phyloP scores from a whole-genome alignment of 441 rosid genomes.

The Metrosideros polymorpha region DNA sequence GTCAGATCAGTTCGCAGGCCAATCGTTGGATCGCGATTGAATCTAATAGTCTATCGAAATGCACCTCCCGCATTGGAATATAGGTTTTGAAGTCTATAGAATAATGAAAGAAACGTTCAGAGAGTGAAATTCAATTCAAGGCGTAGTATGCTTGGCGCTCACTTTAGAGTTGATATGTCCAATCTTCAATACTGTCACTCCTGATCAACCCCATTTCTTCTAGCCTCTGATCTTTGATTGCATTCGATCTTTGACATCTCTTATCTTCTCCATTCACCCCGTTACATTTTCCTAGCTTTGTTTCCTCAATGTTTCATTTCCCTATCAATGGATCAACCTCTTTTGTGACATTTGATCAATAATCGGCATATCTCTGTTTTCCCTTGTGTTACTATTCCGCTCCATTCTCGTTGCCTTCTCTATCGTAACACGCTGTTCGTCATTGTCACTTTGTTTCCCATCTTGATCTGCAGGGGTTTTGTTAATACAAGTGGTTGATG shows the following conservation, averaged over 20 bases:
- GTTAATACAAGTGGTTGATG: background rate
- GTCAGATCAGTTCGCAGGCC: background rate
- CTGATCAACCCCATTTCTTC: background rate
- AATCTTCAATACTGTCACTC: background rate
- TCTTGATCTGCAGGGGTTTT: background rate
- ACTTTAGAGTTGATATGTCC: background rate
- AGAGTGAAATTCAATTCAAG: background rate
- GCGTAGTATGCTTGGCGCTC: background rate
- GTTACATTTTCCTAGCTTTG: background rate
- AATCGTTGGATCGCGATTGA: background rate
- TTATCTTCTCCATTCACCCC: background rate
- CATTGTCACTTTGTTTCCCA: background rate
- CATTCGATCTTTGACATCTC: background rate
- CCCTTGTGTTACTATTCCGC: too few relatives aligned
- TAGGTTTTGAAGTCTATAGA: background rate
- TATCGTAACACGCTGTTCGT: too few relatives aligned
- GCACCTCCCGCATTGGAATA: background rate
- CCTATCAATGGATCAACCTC: background rate
- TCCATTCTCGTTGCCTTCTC: too few relatives aligned
- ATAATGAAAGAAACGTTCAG: background rate
- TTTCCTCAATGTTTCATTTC: background rate
- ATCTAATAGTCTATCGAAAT: background rate
- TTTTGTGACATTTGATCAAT: background rate
- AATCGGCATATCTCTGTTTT: background rate
- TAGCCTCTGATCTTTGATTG: background rate